These are phyloP conservation scores for Talaromyces pinophilus DNA, from an alignment of 2,329 filamentous ascomycete species.

Conservation along the genomic window DNA sequence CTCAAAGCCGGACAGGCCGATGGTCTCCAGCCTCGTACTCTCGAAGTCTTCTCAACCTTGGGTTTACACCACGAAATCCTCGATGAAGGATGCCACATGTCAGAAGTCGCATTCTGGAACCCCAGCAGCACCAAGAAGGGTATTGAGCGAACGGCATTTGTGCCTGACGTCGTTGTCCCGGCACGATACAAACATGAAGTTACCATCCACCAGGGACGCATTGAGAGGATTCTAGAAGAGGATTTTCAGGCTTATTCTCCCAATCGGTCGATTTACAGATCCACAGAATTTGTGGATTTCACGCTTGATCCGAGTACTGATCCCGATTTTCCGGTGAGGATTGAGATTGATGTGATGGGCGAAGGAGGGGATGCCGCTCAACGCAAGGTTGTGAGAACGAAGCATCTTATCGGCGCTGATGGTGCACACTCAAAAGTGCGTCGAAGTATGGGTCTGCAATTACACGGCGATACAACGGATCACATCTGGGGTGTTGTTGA, in stretches of 20 bases:
- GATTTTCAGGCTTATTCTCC: conserved; percentile 67
- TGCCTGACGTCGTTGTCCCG: conserved; percentile 60
- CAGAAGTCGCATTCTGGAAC: conserved; percentile 71
- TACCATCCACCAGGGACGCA: conserved; percentile 69
- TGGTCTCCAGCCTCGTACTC: conserved; percentile 46
- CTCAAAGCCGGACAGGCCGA: conserved; percentile 48
- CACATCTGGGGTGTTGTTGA: conserved; percentile 78
- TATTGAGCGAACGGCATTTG: conserved; percentile 62
- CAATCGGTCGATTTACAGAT: conserved; percentile 66
- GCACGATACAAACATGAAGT: conserved; percentile 71
- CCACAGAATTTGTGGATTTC: conserved; percentile 54
- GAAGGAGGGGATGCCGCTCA: not conserved
- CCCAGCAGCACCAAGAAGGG: conserved; percentile 55
- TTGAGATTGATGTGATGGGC: conserved; percentile 35
- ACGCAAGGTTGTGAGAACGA: conserved; percentile 57
- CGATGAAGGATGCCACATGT: conserved; percentile 43
- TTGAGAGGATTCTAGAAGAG: conserved; percentile 68
- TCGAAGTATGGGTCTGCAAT: conserved; percentile 51
- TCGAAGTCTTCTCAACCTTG: conserved; percentile 47
- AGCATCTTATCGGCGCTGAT: conserved; percentile 72
- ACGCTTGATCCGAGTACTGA: conserved; percentile 49
- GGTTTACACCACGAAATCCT: conserved; percentile 45
- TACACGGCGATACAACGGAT: conserved; percentile 69
- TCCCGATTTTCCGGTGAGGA: conserved; percentile 40
- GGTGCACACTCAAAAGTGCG: conserved; percentile 68